Evolutionary conservation across 176 grass and related monocot genomes (phyloP).

Genomic region (Urochloa ruziziensis): DNA sequence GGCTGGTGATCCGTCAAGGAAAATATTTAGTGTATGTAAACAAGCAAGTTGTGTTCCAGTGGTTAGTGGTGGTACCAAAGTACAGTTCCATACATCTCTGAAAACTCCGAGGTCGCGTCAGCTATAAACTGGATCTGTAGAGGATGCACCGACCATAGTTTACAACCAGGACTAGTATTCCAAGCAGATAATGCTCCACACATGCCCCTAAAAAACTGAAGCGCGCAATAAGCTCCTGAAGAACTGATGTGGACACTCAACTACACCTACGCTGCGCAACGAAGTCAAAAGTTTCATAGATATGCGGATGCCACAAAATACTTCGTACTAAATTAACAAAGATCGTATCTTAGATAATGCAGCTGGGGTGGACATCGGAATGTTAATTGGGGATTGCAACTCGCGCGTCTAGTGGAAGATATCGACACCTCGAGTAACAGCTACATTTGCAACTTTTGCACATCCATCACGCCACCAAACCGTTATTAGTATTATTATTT

Average conservation of each 20-base stretch:
- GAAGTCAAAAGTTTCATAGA: constrained; percentile 16
- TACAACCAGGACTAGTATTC: background rate
- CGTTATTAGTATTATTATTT: no score
- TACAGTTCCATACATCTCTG: background rate
- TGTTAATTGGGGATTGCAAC: background rate
- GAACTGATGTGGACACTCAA: background rate
- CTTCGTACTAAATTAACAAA: background rate
- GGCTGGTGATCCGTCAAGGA: background rate
- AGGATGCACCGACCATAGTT: background rate
- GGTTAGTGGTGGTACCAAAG: background rate
- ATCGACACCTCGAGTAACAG: background rate
- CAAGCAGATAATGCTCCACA: background rate
- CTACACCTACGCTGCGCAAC: background rate
- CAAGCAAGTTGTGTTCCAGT: background rate
- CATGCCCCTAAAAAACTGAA: background rate
- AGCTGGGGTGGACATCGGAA: background rate
- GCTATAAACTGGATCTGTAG: background rate
- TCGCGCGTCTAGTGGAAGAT: background rate
- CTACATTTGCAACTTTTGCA: background rate
- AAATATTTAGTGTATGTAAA: background rate
- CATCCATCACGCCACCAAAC: background rate
- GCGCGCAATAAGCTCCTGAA: background rate
- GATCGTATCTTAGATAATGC: no score
- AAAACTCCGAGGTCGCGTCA: background rate
- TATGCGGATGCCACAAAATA: background rate